Evolutionary conservation across 2,329 filamentous ascomycete genomes (phyloP).

Genomic region (Aphanocladium album): DNA sequence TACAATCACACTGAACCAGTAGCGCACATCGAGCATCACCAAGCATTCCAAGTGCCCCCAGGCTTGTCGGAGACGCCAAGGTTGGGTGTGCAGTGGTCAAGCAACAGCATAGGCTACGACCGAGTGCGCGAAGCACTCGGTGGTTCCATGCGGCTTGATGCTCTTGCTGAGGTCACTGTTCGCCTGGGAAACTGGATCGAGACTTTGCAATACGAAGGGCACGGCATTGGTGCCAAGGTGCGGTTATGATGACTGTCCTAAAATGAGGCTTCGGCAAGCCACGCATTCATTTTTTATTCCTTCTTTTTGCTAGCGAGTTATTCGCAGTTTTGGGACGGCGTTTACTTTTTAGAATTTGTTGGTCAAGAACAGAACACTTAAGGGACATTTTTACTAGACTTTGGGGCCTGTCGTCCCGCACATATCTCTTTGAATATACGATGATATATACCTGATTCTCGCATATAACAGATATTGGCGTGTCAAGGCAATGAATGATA

Average conservation of each 20-base stretch:
- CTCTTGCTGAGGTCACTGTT: constrained; percentile 69
- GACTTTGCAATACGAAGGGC: constrained; percentile 63
- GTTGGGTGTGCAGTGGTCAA: constrained; percentile 75
- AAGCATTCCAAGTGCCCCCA: constrained; percentile 72
- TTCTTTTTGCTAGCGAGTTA: background rate
- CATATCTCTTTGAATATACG: background rate
- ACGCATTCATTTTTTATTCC: background rate
- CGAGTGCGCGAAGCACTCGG: constrained; percentile 76
- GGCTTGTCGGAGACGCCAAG: constrained; percentile 67
- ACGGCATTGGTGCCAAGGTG: constrained; percentile 62
- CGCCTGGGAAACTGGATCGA: constrained; percentile 71
- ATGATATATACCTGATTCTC: background rate
- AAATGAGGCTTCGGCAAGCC: too few relatives aligned
- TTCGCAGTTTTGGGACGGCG: background rate
- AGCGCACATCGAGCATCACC: constrained; percentile 69
- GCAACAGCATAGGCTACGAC: constrained; percentile 75
- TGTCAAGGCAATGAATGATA: background rate
- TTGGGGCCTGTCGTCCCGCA: background rate
- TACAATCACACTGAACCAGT: constrained; percentile 77
- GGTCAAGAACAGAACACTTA: constrained; percentile 9
- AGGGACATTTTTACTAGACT: background rate
- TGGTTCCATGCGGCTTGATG: constrained; percentile 72
- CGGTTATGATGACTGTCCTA: constrained; percentile 18
- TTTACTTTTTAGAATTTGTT: background rate
- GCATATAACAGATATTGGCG: background rate